phyloP scores from a whole-genome alignment of 2,329 filamentous ascomycete genomes.

The Fusarium compactum region DNA sequence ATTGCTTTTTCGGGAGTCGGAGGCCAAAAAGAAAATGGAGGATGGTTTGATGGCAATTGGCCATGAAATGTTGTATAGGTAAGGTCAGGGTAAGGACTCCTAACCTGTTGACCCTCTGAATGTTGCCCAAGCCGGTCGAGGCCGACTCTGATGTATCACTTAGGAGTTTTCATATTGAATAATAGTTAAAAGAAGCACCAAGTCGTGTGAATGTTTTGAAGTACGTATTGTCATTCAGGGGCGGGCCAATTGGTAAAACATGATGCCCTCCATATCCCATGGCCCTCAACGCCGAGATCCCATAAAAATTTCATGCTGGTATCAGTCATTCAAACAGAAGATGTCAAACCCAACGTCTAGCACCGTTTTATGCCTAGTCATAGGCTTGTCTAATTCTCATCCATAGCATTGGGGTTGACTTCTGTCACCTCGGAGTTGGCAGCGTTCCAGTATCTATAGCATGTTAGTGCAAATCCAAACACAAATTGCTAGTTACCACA shows the following conservation, averaged over 20 bases:
- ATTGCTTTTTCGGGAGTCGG: conserved; percentile 43
- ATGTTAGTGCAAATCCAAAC: conserved; percentile 20
- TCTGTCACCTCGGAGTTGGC: conserved; percentile 71
- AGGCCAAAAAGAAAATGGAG: conserved; percentile 23
- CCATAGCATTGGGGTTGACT: conserved; percentile 57
- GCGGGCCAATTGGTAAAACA: conserved; percentile 47
- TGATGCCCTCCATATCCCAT: conserved; percentile 49
- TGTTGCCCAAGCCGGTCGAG: conserved; percentile 36
- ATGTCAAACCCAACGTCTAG: conserved; percentile 46
- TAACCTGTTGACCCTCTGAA: conserved; percentile 52
- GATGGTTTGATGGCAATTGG: conserved; percentile 29
- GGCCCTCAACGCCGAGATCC: conserved; percentile 54
- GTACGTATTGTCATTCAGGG: conserved; percentile 45
- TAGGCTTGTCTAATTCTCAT: conserved; percentile 44
- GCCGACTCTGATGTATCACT: conserved; percentile 43
- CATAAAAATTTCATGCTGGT: conserved; percentile 51
- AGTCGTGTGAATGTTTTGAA: conserved; percentile 31
- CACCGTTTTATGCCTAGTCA: conserved; percentile 35
- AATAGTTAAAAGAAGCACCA: conserved; percentile 30
- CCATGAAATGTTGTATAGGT: conserved; percentile 53
- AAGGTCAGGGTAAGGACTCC: conserved; percentile 67
- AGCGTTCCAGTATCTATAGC: conserved; percentile 69
- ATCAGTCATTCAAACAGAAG: conserved; percentile 51
- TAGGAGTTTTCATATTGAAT: conserved; percentile 42
- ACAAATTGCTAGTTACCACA: not conserved